Base-by-base conservation (phyloP, 257 asterid species). In the Leonotis leonurus region DNA sequence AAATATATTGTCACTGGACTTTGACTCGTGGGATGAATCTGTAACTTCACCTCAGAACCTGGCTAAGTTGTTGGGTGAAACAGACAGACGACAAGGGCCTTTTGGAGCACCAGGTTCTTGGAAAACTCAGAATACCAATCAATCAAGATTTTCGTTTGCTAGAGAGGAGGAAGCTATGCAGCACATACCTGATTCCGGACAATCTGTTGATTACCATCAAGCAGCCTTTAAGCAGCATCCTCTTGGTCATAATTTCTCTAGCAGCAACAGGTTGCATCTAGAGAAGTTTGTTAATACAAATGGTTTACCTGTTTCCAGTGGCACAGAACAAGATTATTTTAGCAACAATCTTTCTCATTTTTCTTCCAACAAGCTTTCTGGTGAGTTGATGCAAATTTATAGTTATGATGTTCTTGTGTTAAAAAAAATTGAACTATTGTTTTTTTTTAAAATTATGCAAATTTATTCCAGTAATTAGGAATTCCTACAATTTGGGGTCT, bases 71-170 rank as follows among this genome's bases (percentile, higher is more conserved):
- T 72, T 89, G 61, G 80, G 88, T 50, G 93, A 84, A 56, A 66
- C 77, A 62, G 83, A 81, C 70, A 72, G 62, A 64, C 77, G 35
- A 49, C 85, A 78, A 61, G 81, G 78, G 57, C 70, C 85, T 68
- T 75, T 73, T 65, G 83, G 84, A 49, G 83, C 55, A 36, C 75
- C 90, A 14, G 80, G 80, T 65, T 78, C 94, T 0, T 77, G 83
- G 78, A 89, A 85, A 82, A 60, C 52, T 66, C 90, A 80, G 66
- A 83, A 67, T 41, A 80, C 80, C 77, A 81, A 62, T 70, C 96
- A 89, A 56, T 93, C 99, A 22, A 85, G 96, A 80, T 93, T 93
- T 75, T 84, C 96, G 52, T 93, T 89, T 80, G 99, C 99, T 24
- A 79, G 99, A 79, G 99, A 85, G 70, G 94, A 73, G 70, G 89